phyloP scores from a whole-genome alignment of 352 stramenopile species.

The Pythium grandisporangium region DNA sequence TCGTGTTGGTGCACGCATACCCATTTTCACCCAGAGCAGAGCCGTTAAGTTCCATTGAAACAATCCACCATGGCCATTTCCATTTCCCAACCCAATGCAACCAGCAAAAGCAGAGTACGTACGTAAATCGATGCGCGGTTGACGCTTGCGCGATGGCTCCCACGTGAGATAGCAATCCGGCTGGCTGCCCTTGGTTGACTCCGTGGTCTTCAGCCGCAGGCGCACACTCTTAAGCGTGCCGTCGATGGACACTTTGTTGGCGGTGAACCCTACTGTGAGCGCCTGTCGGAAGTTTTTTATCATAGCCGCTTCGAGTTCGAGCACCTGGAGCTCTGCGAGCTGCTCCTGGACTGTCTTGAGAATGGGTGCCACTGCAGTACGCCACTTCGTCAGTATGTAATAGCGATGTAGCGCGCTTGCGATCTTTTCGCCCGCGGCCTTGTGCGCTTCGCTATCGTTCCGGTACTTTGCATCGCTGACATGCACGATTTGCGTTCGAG shows the following conservation, averaged over 20 bases:
- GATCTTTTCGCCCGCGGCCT: too few relatives aligned
- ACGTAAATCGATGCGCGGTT: conserved; percentile 51
- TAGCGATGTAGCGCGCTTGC: too few relatives aligned
- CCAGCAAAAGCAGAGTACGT: conserved; percentile 7
- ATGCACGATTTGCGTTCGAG: too few relatives aligned
- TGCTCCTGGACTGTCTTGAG: conserved; percentile 26
- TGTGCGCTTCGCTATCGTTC: too few relatives aligned
- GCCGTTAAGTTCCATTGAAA: too few relatives aligned
- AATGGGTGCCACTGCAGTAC: conserved; percentile 23
- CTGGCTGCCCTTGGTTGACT: conserved; percentile 19
- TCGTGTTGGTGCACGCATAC: conserved; percentile 2
- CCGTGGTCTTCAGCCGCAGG: conserved; percentile 40
- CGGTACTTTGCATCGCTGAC: too few relatives aligned
- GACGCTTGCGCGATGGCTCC: conserved; percentile 60
- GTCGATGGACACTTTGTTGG: conserved; percentile 62
- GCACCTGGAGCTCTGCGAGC: conserved; percentile 11
- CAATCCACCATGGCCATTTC: too few relatives aligned
- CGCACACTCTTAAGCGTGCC: conserved; percentile 57
- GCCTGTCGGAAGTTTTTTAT: conserved; percentile 41
- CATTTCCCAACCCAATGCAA: conserved; percentile 1
- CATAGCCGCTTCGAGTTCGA: conserved; percentile 31
- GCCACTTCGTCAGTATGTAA: too few relatives aligned
- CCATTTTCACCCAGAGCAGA: background rate
- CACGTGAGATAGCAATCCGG: conserved; percentile 67
- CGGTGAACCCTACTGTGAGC: conserved; percentile 40